phyloP scores from a whole-genome alignment of 2,329 filamentous ascomycete species.

The Aspergillus fumigatus region DNA sequence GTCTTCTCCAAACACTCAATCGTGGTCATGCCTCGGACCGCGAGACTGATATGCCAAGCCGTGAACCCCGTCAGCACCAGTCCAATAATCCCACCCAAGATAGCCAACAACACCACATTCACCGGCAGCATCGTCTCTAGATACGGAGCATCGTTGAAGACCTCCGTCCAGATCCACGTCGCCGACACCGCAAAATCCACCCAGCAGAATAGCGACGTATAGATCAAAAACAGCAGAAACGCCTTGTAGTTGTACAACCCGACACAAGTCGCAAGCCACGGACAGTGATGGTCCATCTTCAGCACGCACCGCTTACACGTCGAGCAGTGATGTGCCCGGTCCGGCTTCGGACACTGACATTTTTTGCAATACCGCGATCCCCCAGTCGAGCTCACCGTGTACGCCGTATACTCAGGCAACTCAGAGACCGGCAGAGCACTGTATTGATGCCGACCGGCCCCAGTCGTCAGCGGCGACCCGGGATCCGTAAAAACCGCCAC shows the following conservation, averaged over 20 bases:
- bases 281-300: constrained; percentile 99
- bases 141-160: constrained; percentile 66
- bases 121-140: constrained; percentile 76
- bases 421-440: constrained; percentile 74
- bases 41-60: constrained; percentile 82
- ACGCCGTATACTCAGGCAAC: constrained; percentile 60
- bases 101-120: constrained; percentile 83
- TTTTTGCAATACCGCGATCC: constrained; percentile 93
- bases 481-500: constrained; percentile 90
- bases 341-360: constrained; percentile 89
- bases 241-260: constrained; percentile 93
- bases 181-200: constrained; percentile 72
- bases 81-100: constrained; percentile 85
- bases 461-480: constrained; percentile 55
- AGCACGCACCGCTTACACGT: constrained; percentile 90
- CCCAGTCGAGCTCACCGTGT: constrained; percentile 90
- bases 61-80: constrained; percentile 87
- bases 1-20: constrained; percentile 97
- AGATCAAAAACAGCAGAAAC: constrained; percentile 87
- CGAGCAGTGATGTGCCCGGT: constrained; percentile 94
- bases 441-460: constrained; percentile 50
- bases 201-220: constrained; percentile 82
- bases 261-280: constrained; percentile 94
- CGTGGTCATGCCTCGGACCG: constrained; percentile 76
- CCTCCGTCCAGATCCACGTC: constrained; percentile 79